Percentiles rank a stretch among this genome's conserved stretches.
These are phyloP conservation scores for Colletotrichum sp. DNA, from an alignment of 2,329 filamentous ascomycete genomes.

Conservation along the genomic window DNA sequence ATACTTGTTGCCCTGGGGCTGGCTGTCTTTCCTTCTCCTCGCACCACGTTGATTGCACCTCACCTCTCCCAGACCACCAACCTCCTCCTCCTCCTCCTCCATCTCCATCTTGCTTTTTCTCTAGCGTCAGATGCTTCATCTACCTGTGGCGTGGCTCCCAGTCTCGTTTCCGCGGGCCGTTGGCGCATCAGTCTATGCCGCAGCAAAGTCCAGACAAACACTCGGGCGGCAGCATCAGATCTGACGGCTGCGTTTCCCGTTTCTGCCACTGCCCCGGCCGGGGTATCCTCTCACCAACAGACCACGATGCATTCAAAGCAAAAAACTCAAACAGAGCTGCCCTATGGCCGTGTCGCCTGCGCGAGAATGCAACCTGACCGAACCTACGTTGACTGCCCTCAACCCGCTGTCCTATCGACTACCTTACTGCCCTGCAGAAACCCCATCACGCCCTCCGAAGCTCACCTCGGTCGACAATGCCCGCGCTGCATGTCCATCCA, in stretches of 20 bases:
- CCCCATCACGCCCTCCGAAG: not conserved
- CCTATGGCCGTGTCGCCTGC: not conserved
- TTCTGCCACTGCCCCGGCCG: conserved; percentile 6
- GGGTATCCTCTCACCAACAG: conserved; percentile 1
- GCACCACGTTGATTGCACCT: not conserved
- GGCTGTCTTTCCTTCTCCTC: not conserved
- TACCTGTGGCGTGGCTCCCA: not conserved
- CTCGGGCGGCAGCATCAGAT: not conserved
- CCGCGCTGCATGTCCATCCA: not conserved
- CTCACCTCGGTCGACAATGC: not conserved
- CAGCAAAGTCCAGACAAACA: not conserved
- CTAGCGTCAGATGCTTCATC: not conserved
- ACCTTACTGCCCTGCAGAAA: not conserved
- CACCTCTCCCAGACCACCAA: not conserved
- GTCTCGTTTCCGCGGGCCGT: not conserved
- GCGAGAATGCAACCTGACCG: not conserved
- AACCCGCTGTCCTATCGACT: not conserved
- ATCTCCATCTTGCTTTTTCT: not conserved
- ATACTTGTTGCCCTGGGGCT: not conserved
- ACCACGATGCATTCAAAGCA: not conserved
- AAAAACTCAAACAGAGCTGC: not conserved
- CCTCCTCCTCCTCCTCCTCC: not conserved
- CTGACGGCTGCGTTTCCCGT: not conserved
- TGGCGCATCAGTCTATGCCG: not conserved
- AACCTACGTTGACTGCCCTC: not conserved